Base-by-base conservation (phyloP, 2,329 filamentous ascomycete genomes). In the Aspergillus spinulosporus region DNA sequence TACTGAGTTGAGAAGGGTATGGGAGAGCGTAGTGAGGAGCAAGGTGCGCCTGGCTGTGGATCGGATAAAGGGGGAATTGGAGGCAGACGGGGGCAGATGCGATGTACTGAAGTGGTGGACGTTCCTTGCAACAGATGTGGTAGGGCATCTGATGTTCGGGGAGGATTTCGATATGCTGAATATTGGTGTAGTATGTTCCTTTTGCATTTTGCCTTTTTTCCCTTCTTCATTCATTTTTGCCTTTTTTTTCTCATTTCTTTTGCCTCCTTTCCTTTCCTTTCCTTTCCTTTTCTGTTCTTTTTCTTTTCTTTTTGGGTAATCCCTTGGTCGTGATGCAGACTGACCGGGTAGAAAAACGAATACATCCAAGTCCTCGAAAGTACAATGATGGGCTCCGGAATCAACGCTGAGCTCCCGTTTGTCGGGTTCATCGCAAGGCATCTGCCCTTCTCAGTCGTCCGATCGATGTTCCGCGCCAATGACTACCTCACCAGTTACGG, bases 71-170 rank as follows among this genome's bases (percentile, higher is more conserved):
- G 77, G 83, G 21, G 48, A 50, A n/a, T 39, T 50, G 37, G 36
- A 42, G 36, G n/a, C 9, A 7, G 5, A 4, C 5, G 6, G 15
- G 21, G n/a, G 36, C 1, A 50, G 36, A n/a, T 50, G 48, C 14
- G 48, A 50, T 57, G 63, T 82, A 0, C 66, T 75, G 43, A 81
- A 81, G 56, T 84, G 80, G 80, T 78, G 72, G 66, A 68, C 75
- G 4, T 81, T 80, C 49, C 74, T 82, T 68, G 68, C 79, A 0
- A 80, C 79, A 0, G 82, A 84, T 62, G 66, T 80, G 0, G 78
- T 81, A 48, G 77, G 74, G 0, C 71, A 81, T 48, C 64, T 84
- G 6, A 76, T 72, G 1, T 84, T 84, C 64, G 80, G 81, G 0
- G 75, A 81, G 37, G 78, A 77, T 1, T 82, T 83, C 54, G 63